Evolutionary conservation across 2,329 filamentous ascomycete genomes (phyloP), one percentile per base, ranked within the genome.

Genomic region (Verticillium nubilum): DNA sequence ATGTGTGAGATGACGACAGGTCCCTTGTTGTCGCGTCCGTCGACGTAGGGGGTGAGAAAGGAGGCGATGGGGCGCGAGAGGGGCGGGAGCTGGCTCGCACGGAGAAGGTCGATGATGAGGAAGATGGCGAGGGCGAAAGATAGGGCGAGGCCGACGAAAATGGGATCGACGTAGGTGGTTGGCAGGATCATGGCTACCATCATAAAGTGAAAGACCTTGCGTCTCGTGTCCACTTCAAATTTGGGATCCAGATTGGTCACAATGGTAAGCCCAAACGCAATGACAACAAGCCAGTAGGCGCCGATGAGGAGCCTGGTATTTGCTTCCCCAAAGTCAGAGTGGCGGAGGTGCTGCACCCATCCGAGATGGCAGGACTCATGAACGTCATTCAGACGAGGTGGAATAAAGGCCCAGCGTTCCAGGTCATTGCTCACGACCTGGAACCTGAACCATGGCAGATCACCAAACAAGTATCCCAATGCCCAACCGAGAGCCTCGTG

Each of bases 181-280:
- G 95, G 93, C 2, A 98, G 81, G 59, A 99, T 88, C 91, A 99
- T 97, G 59, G 87, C 86, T 7, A 98, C 94, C 90, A 98, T 98
- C 83, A 94, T 97, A 66, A 96, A 96, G 73, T 99, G 95, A 72
- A 99, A 99, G 26, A 98, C 91, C 74, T 99, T 99, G 56, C 95
- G 87, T 56, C 95, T 86, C 1, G 95, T 99, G 74, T 99, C 95
- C 54, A 99, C 94, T 74, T 97, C 93, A 65, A 90, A 93, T 56
- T 91, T 79, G 3, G 86, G 79, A 47, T 89, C 90, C 37, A 96
- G 82, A 50, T 82, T 85, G 57, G 95, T 85, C 7, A 97, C 91
- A 4, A 90, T 80, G 10, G 86, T 76, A 35, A 98, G 80, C 1
- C 94, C 95, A 1, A 86, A 70, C 17, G 84, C 70, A 17, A 98